Evolutionary conservation across 2,329 filamentous ascomycete genomes (phyloP), one percentile per base, ranked within the genome.

Genomic region (Aspergillus sojae): DNA sequence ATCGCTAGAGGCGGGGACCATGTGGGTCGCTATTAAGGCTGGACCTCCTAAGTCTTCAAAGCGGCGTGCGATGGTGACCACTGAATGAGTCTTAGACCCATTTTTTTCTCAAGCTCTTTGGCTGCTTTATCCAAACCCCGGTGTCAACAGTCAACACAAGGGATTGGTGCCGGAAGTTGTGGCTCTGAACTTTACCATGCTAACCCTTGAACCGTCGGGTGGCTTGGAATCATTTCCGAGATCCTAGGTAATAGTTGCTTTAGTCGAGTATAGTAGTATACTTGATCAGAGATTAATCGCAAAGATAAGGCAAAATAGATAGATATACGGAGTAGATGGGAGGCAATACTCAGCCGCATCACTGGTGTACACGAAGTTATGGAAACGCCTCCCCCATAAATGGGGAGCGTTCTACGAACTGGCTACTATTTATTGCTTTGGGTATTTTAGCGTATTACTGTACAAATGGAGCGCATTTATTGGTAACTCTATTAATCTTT

Each of bases 1-100:
- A 70, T 68, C 62, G 62, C 63, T 71, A 67, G 66, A 66, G 62
- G 67, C 66, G 63, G 66, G 62, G 62, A 57, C 67, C 48, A 66
- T 58, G 68, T 70, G 67, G 70, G 61, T 46, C 64, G 52, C 54
- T 39, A 67, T 68, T 69, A 70, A 70, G 63, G 64, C 69, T 68
- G 67, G 68, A 62, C 64, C 60, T 60, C 53, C 45, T 36, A 34
- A 58, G 53, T 55, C 60, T 61, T 60, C 56, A 63, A 53, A 62
- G 55, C 55, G 53, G 58, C 50, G 60, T 55, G 55, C 60, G 63
- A 57, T 58, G 39, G 52, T 67, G 64, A 60, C 63, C 39, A 56
- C 60, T 46, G 30, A 39, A 54, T 36, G 61, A 41, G 30, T 58
- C 57, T 55, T 62, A 50, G 36, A 26, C 58, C 53, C 45, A 32